Base-by-base conservation (phyloP, 176 grass and related monocot species). In the Saccharum officinarum region DNA sequence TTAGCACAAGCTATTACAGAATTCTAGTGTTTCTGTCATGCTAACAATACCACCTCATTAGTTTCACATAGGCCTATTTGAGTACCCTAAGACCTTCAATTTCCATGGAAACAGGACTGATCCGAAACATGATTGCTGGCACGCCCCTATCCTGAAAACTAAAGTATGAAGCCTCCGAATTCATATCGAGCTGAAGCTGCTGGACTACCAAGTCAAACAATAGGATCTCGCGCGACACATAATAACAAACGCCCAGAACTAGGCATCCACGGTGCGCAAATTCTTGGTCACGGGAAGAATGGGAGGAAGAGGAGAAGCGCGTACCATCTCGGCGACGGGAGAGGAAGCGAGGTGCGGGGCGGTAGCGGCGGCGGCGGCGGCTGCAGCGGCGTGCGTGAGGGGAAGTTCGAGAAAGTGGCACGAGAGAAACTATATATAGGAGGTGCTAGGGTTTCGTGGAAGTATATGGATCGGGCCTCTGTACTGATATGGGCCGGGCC, bases 261-360 rank as follows among this genome's bases (percentile, higher is more conserved):
- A 62, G 8, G 9, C 8, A 12, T 22, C 47, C 26, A 22, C 30
- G 26, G 7, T 18, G 0, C 33, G 31, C 17, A 38, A 2, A 59
- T 22, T 0, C 10, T 59, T 77, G 9, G 22, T 7, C 3, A 41
- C 25, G 49, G 46, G 38, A 57, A 77, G 66, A 80, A 20, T 11
- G 5, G 0, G 28, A 11, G 4, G 3, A 68, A 34, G 67, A 34
- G 66, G 33, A 77, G 73, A 79, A 39, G 78, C 17, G 9, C 84
- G 57, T 86, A 90, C 88, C 88, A 90, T 90, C 59, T 61, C 73
- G 84, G 73, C 73, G 88, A 82, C 28, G 67, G 80, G 28, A 46
- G 13, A 22, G 42, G 63, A 14, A 40, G 67, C 45, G 67, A 25
- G 63, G 44, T 5, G 34, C 26, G 79, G 22, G 54, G 15, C 10